phyloP scores from a whole-genome alignment of 352 stramenopile genomes.

The Pythium vanterpoolii region DNA sequence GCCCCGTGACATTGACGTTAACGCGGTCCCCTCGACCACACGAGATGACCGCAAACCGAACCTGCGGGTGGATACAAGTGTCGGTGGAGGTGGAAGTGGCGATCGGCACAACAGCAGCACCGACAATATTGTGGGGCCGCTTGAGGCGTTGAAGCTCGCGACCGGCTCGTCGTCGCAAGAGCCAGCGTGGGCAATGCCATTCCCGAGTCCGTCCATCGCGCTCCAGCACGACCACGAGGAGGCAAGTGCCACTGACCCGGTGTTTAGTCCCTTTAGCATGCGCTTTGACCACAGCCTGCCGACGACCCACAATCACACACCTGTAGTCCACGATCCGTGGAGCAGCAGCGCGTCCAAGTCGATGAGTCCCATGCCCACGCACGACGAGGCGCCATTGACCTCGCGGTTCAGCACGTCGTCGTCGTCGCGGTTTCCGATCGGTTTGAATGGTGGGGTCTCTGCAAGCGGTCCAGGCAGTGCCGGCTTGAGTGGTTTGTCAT shows the following conservation, averaged over 20 bases:
- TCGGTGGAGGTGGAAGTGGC: not conserved
- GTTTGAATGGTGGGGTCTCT: not conserved
- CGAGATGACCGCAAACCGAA: constrained; percentile 31
- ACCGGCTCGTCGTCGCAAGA: constrained; percentile 58
- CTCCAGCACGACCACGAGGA: constrained; percentile 39
- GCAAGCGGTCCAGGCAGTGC: not conserved
- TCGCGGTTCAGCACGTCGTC: not conserved
- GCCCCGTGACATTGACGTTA: not conserved
- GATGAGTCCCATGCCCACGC: not conserved
- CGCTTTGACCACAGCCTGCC: constrained; percentile 68
- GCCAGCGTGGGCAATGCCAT: constrained; percentile 66
- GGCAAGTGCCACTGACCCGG: constrained; percentile 19
- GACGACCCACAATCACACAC: constrained; percentile 6
- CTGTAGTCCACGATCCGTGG: constrained; percentile 16
- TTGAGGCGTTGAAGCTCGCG: constrained; percentile 70
- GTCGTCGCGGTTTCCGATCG: constrained; percentile 5
- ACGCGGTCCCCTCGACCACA: constrained; percentile 10
- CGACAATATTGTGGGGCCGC: constrained; percentile 43
- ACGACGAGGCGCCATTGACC: not conserved
- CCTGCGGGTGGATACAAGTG: constrained; percentile 46
- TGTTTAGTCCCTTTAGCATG: constrained; percentile 75
- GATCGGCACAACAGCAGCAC: too few species aligned
- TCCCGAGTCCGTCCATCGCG: constrained; percentile 42
- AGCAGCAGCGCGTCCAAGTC: constrained; percentile 5
- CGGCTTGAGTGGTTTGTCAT: constrained; percentile 35